Percentiles rank a stretch among this genome's conserved stretches.
These are phyloP conservation scores for Neophaeococcomyces mojaviensis DNA, from an alignment of 2,329 filamentous ascomycete species.

Conservation along the genomic window DNA sequence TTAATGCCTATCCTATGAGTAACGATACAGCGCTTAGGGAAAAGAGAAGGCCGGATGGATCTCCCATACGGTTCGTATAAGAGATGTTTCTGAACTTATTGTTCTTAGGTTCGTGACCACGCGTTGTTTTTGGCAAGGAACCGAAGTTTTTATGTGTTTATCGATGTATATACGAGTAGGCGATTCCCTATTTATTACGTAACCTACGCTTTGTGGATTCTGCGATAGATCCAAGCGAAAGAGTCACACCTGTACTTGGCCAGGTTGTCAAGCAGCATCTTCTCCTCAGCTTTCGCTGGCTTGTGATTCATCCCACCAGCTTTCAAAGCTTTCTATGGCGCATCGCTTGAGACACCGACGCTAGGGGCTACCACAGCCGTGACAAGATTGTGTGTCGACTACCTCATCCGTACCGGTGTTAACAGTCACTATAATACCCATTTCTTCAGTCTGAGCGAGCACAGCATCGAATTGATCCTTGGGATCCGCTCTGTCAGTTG, in stretches of 20 bases:
- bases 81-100: no score
- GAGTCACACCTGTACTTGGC: slow-evolving; percentile 20
- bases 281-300: slow-evolving; percentile 13
- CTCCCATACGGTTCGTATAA: no score
- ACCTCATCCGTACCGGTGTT: slow-evolving; percentile 10
- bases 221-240: no score
- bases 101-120: no score
- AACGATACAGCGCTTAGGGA: no score
- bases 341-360: slow-evolving; percentile 18
- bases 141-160: no score
- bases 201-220: no score
- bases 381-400: slow-evolving; percentile 13
- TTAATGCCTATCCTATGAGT: no score
- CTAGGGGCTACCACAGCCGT: slow-evolving; percentile 21
- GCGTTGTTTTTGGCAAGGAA: no score
- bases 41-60: no score
- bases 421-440: slow-evolving; percentile 1
- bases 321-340: slow-evolving; percentile 14
- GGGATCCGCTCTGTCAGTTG: slow-evolving; percentile 17
- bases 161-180: no score
- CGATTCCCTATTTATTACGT: no score
- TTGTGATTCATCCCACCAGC: slow-evolving; percentile 17
- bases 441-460: slow-evolving; percentile 8
- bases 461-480: slow-evolving; percentile 17
- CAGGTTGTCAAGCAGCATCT: slow-evolving; percentile 17